phyloP scores from a whole-genome alignment of 495 filamentous ascomycete genomes.

The Diplogelasinospora grovesii region DNA sequence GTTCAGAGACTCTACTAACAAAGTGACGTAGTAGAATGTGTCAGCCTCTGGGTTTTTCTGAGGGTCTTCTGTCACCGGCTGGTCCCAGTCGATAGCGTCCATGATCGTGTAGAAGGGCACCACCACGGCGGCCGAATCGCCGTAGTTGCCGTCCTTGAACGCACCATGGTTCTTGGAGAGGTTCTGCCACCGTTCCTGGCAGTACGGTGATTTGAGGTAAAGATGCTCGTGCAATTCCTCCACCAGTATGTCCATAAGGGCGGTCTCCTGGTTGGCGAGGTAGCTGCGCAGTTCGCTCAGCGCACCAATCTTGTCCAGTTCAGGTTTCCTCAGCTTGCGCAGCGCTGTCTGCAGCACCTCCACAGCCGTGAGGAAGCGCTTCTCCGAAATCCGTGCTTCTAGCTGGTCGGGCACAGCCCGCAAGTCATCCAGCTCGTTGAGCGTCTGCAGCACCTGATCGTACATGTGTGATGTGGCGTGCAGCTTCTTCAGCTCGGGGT shows the following conservation, averaged over 20 bases:
- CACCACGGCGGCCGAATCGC: conserved; percentile 36
- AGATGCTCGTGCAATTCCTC: conserved; percentile 97
- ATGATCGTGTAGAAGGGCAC: conserved; percentile 69
- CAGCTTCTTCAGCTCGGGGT: conserved; percentile 84
- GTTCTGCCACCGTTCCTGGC: conserved; percentile 86
- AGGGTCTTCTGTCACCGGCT: conserved; percentile 71
- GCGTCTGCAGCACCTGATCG: conserved; percentile 78
- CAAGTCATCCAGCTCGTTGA: conserved; percentile 80
- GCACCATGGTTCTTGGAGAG: conserved; percentile 48
- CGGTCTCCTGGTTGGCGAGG: conserved; percentile 84
- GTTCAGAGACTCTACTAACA: conserved; percentile 83
- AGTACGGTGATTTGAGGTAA: conserved; percentile 95
- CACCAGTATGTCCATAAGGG: conserved; percentile 86
- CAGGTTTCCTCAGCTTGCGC: conserved; percentile 71
- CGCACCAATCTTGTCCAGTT: conserved; percentile 87
- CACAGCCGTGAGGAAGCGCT: conserved; percentile 87
- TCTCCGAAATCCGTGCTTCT: conserved; percentile 90
- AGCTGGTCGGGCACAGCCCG: conserved; percentile 87
- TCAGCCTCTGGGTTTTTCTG: conserved; percentile 92
- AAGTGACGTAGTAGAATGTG: conserved; percentile 84
- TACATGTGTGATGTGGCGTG: conserved; percentile 83
- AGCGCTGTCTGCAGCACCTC: conserved; percentile 85
- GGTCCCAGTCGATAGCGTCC: conserved; percentile 62
- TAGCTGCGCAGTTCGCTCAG: conserved; percentile 80
- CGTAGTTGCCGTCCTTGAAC: conserved; percentile 31